Conservation (phyloP, 352 stramenopile genomes). For the Pythium dissotocum region DNA sequence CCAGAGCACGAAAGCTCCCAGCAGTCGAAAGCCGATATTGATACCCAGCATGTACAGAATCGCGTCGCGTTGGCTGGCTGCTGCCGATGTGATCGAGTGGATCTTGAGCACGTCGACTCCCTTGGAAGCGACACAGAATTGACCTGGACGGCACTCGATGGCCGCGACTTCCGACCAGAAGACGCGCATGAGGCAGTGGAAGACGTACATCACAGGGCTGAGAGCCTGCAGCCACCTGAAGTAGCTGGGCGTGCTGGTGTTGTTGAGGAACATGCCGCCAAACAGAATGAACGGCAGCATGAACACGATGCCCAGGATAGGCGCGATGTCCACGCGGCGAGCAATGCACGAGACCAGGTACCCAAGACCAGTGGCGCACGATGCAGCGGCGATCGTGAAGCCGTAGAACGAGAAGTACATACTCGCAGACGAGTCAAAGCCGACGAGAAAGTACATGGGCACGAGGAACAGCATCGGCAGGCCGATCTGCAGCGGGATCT, state of each 20-base stretch:
- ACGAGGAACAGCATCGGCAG: conserved; percentile 34
- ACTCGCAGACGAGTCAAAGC: conserved; percentile 26
- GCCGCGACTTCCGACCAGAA: conserved; percentile 32
- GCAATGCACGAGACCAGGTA: conserved; percentile 42
- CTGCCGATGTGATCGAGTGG: conserved; percentile 11
- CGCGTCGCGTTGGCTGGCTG: conserved; percentile 4
- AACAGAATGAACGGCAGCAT: conserved; percentile 46
- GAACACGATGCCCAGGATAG: conserved; percentile 37
- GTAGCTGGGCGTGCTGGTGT: conserved; percentile 32
- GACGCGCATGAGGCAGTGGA: conserved; percentile 33
- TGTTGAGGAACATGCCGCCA: conserved; percentile 42
- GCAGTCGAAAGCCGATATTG: conserved; percentile 23
- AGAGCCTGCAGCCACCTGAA: conserved; percentile 40
- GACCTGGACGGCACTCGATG: conserved; percentile 27
- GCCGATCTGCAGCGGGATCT: conserved; percentile 31
- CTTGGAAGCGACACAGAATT: conserved; percentile 16
- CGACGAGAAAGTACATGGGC: conserved; percentile 42
- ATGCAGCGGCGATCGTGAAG: conserved; percentile 24
- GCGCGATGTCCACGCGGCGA: conserved; percentile 30
- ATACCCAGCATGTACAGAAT: conserved; percentile 21
- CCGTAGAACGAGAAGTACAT: conserved; percentile 40
- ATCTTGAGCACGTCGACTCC: conserved; percentile 32
- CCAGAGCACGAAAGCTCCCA: conserved; percentile 24
- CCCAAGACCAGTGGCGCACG: conserved; percentile 26
- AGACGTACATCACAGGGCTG: conserved; percentile 42